These are phyloP conservation scores for Gentiana macrophylla DNA, from an alignment of 257 asterid species.

Conservation along the genomic window DNA sequence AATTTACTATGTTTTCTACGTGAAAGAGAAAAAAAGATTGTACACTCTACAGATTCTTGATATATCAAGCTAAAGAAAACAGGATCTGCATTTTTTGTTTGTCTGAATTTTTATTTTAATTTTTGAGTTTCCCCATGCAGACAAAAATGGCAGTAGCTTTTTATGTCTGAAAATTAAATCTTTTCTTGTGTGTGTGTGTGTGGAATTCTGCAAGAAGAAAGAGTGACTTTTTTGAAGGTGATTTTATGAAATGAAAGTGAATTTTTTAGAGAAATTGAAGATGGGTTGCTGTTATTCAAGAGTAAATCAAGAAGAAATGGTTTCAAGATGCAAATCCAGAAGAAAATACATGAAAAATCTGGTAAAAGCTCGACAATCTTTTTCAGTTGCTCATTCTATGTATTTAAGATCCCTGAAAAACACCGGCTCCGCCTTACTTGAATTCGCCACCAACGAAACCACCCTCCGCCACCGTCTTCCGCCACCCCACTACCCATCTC, in stretches of 20 bases:
- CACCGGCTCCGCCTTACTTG: constrained; percentile 79
- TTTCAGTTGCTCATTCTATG: constrained; percentile 79
- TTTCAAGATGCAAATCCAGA: constrained; percentile 81
- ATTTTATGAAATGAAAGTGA: constrained; percentile 1
- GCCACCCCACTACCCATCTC: constrained; percentile 16
- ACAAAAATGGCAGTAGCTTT: constrained; percentile 1
- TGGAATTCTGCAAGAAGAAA: neutral
- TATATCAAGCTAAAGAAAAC: neutral
- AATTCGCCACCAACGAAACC: constrained; percentile 76
- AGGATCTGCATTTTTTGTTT: neutral
- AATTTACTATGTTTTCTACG: neutral
- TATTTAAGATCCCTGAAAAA: constrained; percentile 65
- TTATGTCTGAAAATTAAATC: constrained; percentile 3
- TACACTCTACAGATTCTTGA: neutral
- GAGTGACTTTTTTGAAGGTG: neutral
- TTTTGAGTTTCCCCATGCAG: too few species aligned
- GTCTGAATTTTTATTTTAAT: neutral
- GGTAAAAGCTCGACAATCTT: constrained; percentile 81
- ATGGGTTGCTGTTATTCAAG: constrained; percentile 96
- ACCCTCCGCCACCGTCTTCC: constrained; percentile 42
- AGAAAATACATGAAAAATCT: constrained; percentile 81
- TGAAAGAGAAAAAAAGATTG: neutral
- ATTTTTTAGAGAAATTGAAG: constrained; percentile 10
- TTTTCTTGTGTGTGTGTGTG: constrained; percentile 7
- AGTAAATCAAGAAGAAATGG: constrained; percentile 69